phyloP scores from a whole-genome alignment of 306 rosid species.

The Trifolium pratense region DNA sequence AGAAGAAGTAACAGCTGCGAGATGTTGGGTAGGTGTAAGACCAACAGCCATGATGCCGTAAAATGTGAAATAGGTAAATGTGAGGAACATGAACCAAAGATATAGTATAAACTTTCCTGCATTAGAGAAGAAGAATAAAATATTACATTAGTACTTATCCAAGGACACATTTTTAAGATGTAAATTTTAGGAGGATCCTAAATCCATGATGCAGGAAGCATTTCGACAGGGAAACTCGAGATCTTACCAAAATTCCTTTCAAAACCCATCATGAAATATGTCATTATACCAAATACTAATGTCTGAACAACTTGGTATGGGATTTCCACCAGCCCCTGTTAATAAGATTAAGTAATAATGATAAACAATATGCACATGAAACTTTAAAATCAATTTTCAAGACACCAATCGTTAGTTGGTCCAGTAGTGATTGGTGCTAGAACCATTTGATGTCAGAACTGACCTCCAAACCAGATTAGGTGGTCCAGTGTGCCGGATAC shows the following conservation, averaged over 20 bases:
- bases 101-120: constrained; percentile 70
- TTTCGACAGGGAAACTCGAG: constrained; percentile 1
- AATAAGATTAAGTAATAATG: constrained; percentile 21
- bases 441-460: too few relatives aligned
- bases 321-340: constrained; percentile 84
- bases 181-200: not conserved
- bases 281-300: constrained; percentile 65
- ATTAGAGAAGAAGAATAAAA: constrained; percentile 9
- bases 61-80: constrained; percentile 82
- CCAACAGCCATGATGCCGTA: constrained; percentile 87
- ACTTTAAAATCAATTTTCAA: constrained; percentile 9
- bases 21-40: constrained; percentile 66
- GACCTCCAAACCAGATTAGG: too few relatives aligned
- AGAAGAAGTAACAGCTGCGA: constrained; percentile 76
- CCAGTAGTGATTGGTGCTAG: too few relatives aligned
- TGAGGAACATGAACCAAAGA: constrained; percentile 71
- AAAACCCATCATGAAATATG: constrained; percentile 79
- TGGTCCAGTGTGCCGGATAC: too few relatives aligned
- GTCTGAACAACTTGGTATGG: constrained; percentile 78
- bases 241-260: constrained; percentile 61
- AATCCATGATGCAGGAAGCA: not conserved
- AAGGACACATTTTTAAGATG: not conserved
- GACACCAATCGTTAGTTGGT: too few relatives aligned
- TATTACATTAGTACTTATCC: not conserved
- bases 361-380: constrained; percentile 1